phyloP scores from a whole-genome alignment of 805 yeast species.

The Candida xiaguanensis region DNA sequence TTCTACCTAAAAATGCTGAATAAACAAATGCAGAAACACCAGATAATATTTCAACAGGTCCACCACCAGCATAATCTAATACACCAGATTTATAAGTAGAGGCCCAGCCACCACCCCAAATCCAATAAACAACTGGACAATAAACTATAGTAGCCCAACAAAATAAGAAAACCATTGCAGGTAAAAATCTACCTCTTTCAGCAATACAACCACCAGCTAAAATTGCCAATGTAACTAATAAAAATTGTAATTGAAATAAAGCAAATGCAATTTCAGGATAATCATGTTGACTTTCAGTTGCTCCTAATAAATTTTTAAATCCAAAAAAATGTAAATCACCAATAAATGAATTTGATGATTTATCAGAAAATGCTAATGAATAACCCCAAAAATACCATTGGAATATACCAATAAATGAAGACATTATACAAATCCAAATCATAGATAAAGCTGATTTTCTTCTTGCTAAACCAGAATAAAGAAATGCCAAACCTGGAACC shows the following conservation, averaged over 20 bases:
- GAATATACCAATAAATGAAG: constrained; percentile 68
- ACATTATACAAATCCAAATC: constrained; percentile 75
- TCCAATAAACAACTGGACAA: constrained; percentile 94
- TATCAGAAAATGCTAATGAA: constrained; percentile 79
- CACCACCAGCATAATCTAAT: constrained; percentile 96
- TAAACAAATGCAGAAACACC: constrained; percentile 90
- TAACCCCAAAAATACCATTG: constrained; percentile 99
- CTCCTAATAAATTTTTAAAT: constrained; percentile 63
- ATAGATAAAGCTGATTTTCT: constrained; percentile 85
- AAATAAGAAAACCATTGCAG: constrained; percentile 77
- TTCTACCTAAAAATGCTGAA: constrained; percentile 74
- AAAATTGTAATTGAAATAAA: constrained; percentile 84
- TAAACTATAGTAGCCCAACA: constrained; percentile 89
- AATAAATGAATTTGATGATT: constrained; percentile 79
- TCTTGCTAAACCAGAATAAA: constrained; percentile 88
- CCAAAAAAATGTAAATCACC: constrained; percentile 87
- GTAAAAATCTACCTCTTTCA: constrained; percentile 87
- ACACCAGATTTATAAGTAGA: constrained; percentile 73
- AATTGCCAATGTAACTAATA: constrained; percentile 89
- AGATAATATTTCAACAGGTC: constrained; percentile 89
- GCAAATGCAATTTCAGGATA: constrained; percentile 88
- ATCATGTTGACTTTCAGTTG: constrained; percentile 30
- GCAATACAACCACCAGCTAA: constrained; percentile 84
- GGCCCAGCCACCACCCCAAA: constrained; percentile 98
- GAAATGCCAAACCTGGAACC: constrained; percentile 93